Evolutionary conservation across 2,329 filamentous ascomycete genomes (phyloP).

Genomic region (Fusarium solani-melongenae): DNA sequence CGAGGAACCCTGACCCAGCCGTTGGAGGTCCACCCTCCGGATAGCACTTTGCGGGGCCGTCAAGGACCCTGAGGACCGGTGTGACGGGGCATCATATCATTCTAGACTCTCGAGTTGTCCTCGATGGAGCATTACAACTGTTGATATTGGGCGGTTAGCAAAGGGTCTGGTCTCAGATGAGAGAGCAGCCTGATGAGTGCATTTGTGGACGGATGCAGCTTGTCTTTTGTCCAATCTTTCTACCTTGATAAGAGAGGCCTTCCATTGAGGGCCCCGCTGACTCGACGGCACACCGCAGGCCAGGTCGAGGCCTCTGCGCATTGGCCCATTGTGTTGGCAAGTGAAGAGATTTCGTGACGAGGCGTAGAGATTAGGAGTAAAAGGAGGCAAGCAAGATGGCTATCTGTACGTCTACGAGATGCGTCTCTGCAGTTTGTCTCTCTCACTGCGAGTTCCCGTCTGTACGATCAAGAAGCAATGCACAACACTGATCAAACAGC

Average conservation of each 20-base stretch:
- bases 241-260: neutral
- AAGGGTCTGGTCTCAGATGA: neutral
- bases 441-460: neutral
- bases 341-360: neutral
- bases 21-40: slow-evolving; percentile 30
- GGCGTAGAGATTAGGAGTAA: neutral
- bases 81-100: slow-evolving; percentile 17
- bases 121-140: neutral
- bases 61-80: slow-evolving; percentile 20
- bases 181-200: neutral
- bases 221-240: neutral
- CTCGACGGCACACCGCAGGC: neutral
- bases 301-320: neutral
- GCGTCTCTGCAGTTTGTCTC: neutral
- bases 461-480: neutral
- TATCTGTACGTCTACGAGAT: neutral
- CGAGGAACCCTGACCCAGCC: slow-evolving; percentile 17
- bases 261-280: neutral
- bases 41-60: slow-evolving; percentile 28
- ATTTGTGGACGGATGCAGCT: neutral
- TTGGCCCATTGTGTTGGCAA: neutral
- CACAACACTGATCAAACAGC: slow-evolving; percentile 4
- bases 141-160: neutral
- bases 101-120: neutral
- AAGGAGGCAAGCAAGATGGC: neutral